Conservation (phyloP, 495 filamentous ascomycete genomes). For the Astrothelium macrocarpum region DNA sequence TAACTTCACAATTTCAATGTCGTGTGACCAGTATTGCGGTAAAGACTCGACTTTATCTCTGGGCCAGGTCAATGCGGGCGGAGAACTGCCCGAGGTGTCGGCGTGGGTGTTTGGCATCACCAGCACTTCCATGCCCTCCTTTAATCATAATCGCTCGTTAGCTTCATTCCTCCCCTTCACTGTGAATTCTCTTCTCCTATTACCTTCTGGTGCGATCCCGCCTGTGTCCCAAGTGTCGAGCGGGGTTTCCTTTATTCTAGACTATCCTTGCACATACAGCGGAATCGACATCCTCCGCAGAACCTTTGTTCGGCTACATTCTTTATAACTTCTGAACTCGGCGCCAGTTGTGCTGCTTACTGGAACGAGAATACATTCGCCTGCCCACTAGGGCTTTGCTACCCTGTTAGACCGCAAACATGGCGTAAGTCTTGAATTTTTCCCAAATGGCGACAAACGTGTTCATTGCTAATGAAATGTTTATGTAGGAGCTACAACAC, state of each 20-base stretch:
- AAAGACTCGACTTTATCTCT: neutral
- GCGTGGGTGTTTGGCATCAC: neutral
- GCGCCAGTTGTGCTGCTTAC: neutral
- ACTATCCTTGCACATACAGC: neutral
- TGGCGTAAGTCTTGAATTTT: neutral
- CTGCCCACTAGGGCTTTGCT: conserved; percentile 5
- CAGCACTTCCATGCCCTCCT: neutral
- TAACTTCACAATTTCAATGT: neutral
- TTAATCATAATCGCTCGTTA: neutral
- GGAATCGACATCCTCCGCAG: neutral
- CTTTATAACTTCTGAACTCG: neutral
- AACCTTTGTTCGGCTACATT: neutral
- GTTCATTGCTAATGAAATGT: neutral
- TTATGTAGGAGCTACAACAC: conserved; percentile 48
- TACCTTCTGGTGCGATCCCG: neutral
- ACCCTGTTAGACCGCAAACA: conserved; percentile 1
- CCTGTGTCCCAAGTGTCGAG: neutral
- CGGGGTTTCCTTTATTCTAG: neutral
- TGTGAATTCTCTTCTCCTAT: neutral
- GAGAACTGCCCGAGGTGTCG: neutral
- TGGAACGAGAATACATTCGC: neutral
- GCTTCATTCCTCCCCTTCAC: neutral
- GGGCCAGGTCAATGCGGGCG: too few relatives aligned
- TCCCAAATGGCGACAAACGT: neutral
- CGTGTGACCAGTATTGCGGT: too few relatives aligned